Base-by-base conservation (phyloP, 148 eudicot species). In the Cornus florida region DNA sequence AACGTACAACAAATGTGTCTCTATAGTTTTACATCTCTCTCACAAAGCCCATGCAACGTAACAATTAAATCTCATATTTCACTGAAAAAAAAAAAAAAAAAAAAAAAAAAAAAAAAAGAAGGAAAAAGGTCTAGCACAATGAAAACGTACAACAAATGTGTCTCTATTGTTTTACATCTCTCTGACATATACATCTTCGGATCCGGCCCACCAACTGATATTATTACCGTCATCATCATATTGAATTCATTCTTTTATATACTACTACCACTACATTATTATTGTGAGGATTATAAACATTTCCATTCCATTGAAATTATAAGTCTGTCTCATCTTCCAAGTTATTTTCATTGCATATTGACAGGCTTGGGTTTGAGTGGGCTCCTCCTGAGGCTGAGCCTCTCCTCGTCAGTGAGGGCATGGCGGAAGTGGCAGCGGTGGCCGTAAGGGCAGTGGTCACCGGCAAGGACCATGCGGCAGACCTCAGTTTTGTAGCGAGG, bases 391-490 rank as follows among this genome's bases (percentile, higher is more conserved):
- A 43, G 9, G 48, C 48, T 43, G 73, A 85, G 86, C 77, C 83
- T 83, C 82, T 92, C 94, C 76, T 88, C 76, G 0, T 88, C 89
- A 71, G 94, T 87, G 71, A 92, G 91, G 68, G 92, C 71, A 77
- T 90, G 97, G 70, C 97, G 94, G 64, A 92, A 92, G 80, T 92
- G 94, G 81, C 97, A 92, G 82, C 97, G 92, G 85, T 91, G 97
- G 74, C 97, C 97, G 75, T 91, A 90, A 66, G 97, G 97, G 82
- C 97, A 92, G 24, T 75, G 81, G 35, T 85, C 90, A 22, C 92
- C 91, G 28, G 82, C 77, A n/a, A 92, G 92, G 80, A 92, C 88
- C 93, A 90, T 92, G 71, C 92, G 90, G 69, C 97, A 92, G 56
- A 90, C 92, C 83, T 90, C 90, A 19, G 97, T 91, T 88, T 92